A percentile compares a stretch with the other conserved stretches of the same genome.
phyloP scores from a whole-genome alignment of 2,329 filamentous ascomycete species.

The Scytalidium lignicola region DNA sequence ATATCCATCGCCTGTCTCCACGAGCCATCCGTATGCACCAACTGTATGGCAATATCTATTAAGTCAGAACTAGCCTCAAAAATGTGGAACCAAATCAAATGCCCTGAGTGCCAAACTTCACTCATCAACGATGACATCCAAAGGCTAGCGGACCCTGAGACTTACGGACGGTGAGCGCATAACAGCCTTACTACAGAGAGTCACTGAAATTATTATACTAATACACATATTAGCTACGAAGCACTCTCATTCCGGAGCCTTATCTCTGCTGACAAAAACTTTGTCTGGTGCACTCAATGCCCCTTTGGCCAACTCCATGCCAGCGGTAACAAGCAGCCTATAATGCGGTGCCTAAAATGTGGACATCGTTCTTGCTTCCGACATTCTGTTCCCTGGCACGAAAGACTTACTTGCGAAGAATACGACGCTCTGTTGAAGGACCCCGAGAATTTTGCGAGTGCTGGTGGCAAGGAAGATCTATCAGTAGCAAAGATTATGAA shows the following conservation, averaged over 20 bases:
- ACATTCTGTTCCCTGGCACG: constrained; percentile 10
- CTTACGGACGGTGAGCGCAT: constrained; percentile 6
- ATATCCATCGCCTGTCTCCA: constrained; percentile 8
- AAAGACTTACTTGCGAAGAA: constrained; percentile 11
- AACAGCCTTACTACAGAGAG: neutral
- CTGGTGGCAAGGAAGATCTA: constrained; percentile 4
- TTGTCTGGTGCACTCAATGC: constrained; percentile 13
- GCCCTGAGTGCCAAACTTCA: constrained; percentile 9
- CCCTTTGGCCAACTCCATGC: constrained; percentile 12
- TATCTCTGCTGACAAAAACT: constrained; percentile 5
- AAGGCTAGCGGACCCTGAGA: constrained; percentile 7
- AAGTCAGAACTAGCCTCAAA: constrained; percentile 8
- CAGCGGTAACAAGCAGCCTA: constrained; percentile 5
- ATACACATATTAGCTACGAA: constrained; percentile 8
- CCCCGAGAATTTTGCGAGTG: constrained; percentile 7
- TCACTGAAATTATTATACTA: neutral
- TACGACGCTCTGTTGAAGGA: constrained; percentile 11
- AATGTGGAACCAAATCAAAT: constrained; percentile 12
- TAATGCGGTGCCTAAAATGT: constrained; percentile 10
- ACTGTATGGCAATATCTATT: constrained; percentile 9
- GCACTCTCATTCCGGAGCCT: constrained; percentile 9
- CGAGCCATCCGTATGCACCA: constrained; percentile 6
- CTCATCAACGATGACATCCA: constrained; percentile 11
- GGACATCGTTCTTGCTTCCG: constrained; percentile 9
- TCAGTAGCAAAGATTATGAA: neutral